A percentile compares a stretch with the other conserved stretches of the same genome.
phyloP scores from a whole-genome alignment of 371 early-diverging fungal genomes.

The Neoconidiobolus thromboides region DNA sequence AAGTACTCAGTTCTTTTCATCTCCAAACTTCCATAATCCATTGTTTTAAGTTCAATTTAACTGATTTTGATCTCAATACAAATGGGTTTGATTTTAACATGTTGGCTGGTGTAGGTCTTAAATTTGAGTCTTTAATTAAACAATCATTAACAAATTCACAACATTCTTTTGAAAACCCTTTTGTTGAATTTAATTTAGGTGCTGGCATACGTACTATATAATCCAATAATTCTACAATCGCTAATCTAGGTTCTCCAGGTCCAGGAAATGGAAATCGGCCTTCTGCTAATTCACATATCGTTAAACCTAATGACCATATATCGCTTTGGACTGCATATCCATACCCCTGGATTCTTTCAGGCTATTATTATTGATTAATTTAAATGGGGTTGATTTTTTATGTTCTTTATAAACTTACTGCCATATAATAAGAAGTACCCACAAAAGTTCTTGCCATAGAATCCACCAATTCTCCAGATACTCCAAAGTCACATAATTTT shows the following conservation, averaged over 20 bases:
- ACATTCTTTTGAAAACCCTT: slow-evolving; percentile 12
- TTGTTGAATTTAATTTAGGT: slow-evolving; percentile 28
- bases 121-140: slow-evolving; percentile 53
- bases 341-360: slow-evolving; percentile 88
- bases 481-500: slow-evolving; percentile 92
- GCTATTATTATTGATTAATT: slow-evolving; percentile 22
- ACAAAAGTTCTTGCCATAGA: slow-evolving; percentile 86
- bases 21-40: slow-evolving; percentile 38
- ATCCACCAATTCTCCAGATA: slow-evolving; percentile 72
- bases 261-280: slow-evolving; percentile 75
- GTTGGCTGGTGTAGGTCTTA: slow-evolving; percentile 55
- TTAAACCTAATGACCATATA: slow-evolving; percentile 87
- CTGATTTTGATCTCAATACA: slow-evolving; percentile 16
- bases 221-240: slow-evolving; percentile 78
- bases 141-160: slow-evolving; percentile 12
- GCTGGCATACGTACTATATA: slow-evolving; percentile 78
- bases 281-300: slow-evolving; percentile 81
- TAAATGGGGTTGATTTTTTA: background rate
- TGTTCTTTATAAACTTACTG: slow-evolving; percentile 23
- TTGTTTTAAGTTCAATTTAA: slow-evolving; percentile 5
- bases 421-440: slow-evolving; percentile 91
- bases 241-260: slow-evolving; percentile 34
- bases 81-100: slow-evolving; percentile 43
- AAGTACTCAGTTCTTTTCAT: slow-evolving; percentile 11
- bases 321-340: slow-evolving; percentile 81